Evolutionary conservation across 345 rosid genomes (phyloP), one percentile per base, ranked within the genome.

Genomic region (Euphorbia tirucalli): DNA sequence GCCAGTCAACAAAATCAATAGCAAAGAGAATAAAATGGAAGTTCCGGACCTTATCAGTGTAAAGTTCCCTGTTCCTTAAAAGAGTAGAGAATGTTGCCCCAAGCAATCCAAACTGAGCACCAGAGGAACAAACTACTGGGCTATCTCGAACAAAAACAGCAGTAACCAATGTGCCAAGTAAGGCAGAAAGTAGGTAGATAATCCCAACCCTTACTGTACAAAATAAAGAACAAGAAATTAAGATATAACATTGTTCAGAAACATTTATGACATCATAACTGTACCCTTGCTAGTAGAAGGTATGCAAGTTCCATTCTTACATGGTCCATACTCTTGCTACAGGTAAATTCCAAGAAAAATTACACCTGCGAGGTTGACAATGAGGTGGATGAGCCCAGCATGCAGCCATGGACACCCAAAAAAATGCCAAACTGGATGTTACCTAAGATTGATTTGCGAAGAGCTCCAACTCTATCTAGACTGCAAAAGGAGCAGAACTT

Each of bases 31-130:
- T 61, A 32, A 31, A 24, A 75, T 66, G 66, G 46, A 73, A 65
- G 67, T 18, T 58, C 71, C 61, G 66, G 76, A 94, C 97, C 96
- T 90, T 90, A 65, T 81, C 49, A 69, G 76, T 84, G 74, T 87
- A 88, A 56, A 83, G 69, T 70, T 81, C 78, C 97, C 97, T 90
- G 88, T 88, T 82, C 69, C 82, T 77, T 69, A 83, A 43, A 60
- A 94, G 85, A 62, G 82, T 85, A 75, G 97, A 87, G 61, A 88
- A 76, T 82, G 87, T 85, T 60, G 97, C 87, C 75, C 97, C 97
- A 75, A 94, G 78, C 71, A 94, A 79, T 24, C 98, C 97, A 73
- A 86, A 85, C 67, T 87, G 76, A 75, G 92, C 83, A 77, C 83
- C 91, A 70, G 88, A 86, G 39, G 97, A 80, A 79, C 83, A 78